These are phyloP conservation scores for Sporisorium iseilematis-ciliati DNA, from an alignment of 1,284 basidiomycete genomes.

Conservation along the genomic window DNA sequence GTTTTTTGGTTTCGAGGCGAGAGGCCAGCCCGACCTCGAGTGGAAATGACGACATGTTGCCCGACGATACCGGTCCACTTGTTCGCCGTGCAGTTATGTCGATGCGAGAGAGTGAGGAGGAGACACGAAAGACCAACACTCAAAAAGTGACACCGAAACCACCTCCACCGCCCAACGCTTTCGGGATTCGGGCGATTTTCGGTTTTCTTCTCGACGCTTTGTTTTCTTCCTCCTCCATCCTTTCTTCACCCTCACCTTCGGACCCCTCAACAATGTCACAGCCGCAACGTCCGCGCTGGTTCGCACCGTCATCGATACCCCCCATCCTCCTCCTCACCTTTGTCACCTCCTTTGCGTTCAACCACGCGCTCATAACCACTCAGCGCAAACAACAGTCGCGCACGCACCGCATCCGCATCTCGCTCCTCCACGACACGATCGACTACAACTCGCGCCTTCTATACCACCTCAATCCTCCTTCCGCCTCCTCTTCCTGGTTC, in stretches of 20 bases:
- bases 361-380: conserved; percentile 41
- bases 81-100: background rate
- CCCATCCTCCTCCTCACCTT: conserved; percentile 46
- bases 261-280: background rate
- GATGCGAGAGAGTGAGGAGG: background rate
- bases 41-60: background rate
- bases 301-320: conserved; percentile 25
- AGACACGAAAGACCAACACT: conserved; percentile 6
- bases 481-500: background rate
- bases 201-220: too few species aligned
- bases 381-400: conserved; percentile 27
- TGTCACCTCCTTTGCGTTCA: conserved; percentile 48
- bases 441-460: conserved; percentile 22
- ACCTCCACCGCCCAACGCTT: background rate
- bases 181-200: background rate
- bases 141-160: too few species aligned
- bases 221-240: background rate
- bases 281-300: conserved; percentile 16
- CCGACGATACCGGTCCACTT: background rate
- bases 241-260: background rate
- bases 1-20: conserved; percentile 35
- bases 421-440: conserved; percentile 31
- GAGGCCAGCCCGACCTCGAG: background rate
- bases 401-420: conserved; percentile 16
- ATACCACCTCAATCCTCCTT: conserved; percentile 20